Evolutionary conservation across 2,329 filamentous ascomycete genomes (phyloP), one percentile per base, ranked within the genome.

Genomic region (Phyllosticta citrichinensis): DNA sequence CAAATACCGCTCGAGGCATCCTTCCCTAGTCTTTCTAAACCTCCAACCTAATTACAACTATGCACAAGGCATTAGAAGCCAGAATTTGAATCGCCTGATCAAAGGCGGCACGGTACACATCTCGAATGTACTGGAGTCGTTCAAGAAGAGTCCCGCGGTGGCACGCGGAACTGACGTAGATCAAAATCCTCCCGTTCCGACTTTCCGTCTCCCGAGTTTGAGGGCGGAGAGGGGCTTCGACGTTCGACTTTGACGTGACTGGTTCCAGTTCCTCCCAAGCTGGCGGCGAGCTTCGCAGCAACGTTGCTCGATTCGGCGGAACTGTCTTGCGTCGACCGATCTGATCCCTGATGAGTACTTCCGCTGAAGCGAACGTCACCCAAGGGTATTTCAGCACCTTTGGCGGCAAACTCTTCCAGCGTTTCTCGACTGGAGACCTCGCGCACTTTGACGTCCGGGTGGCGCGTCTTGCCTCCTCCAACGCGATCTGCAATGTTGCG

Each of bases 401-500:
- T 47, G 17, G 40, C 40, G 5, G 40, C 40, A 8, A 47, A 47
- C n/a, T 47, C 40, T 47, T 47, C 40, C 40, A 47, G 14, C 6
- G 40, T 47, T n/a, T 47, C 40, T n/a, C 52, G 24, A 22, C 52
- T 55, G 35, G 54, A 52, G 33, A 60, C 52, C 22, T 60, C 57
- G 52, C 52, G 57, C 17, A 52, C 30, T 19, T 60, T 60, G 52
- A 24, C 33, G 12, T 50, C 52, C 2, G 33, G 3, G n/a, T 17
- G 10, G 5, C n/a, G 24, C 2, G 40, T n/a, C 40, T 47, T 47
- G 40, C 40, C 40, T 8, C 40, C 40, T 8, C 52, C 57, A n/a
- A 60, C 17, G 52, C 52, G 58, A 76, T 96, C 96, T 89, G 96
- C 95, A 81, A 81, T 73, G 52, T 67, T 65, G 62, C 60, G 60